phyloP scores from a whole-genome alignment of 805 yeast species.

The Candida manassasensis region DNA sequence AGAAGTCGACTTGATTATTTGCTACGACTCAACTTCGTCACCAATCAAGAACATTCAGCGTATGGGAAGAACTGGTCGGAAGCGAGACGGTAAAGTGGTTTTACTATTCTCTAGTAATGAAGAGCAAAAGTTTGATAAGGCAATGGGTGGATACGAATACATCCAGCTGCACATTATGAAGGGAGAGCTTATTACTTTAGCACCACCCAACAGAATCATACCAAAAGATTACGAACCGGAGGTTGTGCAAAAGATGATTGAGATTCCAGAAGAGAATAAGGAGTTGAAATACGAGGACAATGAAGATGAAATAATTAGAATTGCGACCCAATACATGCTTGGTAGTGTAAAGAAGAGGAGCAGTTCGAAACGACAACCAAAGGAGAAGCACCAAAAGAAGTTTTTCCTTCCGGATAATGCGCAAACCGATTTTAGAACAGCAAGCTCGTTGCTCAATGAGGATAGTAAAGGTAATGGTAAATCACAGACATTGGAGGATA shows the following conservation, averaged over 20 bases:
- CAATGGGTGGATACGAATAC: slow-evolving; percentile 76
- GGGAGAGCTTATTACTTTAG: slow-evolving; percentile 40
- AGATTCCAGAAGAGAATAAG: slow-evolving; percentile 66
- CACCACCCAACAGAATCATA: slow-evolving; percentile 59
- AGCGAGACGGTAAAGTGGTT: slow-evolving; percentile 79
- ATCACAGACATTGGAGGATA: not conserved
- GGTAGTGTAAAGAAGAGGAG: slow-evolving; percentile 16
- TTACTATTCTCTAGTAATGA: slow-evolving; percentile 75
- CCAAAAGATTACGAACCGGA: slow-evolving; percentile 55
- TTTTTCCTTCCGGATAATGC: slow-evolving; percentile 76
- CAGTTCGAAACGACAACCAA: slow-evolving; percentile 11
- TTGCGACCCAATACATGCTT: slow-evolving; percentile 63
- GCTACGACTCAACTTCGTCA: slow-evolving; percentile 89
- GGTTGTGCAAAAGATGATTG: slow-evolving; percentile 53
- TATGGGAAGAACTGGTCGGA: slow-evolving; percentile 98
- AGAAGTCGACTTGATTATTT: slow-evolving; percentile 89
- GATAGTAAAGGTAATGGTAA: slow-evolving; percentile 2
- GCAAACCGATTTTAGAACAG: slow-evolving; percentile 57
- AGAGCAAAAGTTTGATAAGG: slow-evolving; percentile 70
- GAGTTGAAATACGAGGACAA: slow-evolving; percentile 53
- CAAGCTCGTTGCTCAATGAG: slow-evolving; percentile 42
- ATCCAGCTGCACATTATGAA: slow-evolving; percentile 67
- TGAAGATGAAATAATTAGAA: slow-evolving; percentile 59
- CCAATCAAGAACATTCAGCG: slow-evolving; percentile 92
- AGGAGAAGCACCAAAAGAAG: slow-evolving; percentile 23